Percentiles rank a stretch among this genome's conserved stretches.
These are phyloP conservation scores for Polyporus arcularius DNA, from an alignment of 768 basidiomycete genomes.

Conservation along the genomic window DNA sequence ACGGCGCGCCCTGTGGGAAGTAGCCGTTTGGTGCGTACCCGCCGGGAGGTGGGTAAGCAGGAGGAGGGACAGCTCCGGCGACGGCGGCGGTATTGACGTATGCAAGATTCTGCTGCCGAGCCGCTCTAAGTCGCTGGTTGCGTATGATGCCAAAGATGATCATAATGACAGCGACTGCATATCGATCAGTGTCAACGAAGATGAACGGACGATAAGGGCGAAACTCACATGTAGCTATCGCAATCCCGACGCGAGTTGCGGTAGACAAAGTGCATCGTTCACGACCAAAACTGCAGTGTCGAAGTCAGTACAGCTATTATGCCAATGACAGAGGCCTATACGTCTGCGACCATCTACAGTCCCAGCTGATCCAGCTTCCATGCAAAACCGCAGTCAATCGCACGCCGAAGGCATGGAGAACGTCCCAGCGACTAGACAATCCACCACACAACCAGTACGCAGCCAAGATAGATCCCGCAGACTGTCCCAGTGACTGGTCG, in stretches of 20 bases:
- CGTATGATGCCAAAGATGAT: neutral
- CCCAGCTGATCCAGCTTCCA: too few species aligned
- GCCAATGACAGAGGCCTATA: neutral
- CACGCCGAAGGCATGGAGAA: too few species aligned
- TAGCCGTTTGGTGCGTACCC: slow-evolving; percentile 1
- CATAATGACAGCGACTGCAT: slow-evolving; percentile 2
- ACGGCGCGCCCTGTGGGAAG: neutral
- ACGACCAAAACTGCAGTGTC: neutral
- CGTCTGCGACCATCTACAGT: too few species aligned
- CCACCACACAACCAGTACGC: too few species aligned
- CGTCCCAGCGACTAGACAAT: too few species aligned
- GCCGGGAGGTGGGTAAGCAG: slow-evolving; percentile 4
- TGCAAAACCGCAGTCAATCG: too few species aligned
- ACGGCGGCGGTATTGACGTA: slow-evolving; percentile 11
- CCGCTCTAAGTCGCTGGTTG: slow-evolving; percentile 2
- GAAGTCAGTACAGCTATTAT: neutral
- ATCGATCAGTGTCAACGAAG: too few species aligned
- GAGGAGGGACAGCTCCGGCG: slow-evolving; percentile 7
- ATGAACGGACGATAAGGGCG: too few species aligned
- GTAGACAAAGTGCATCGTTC: slow-evolving; percentile 12
- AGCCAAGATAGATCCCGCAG: too few species aligned
- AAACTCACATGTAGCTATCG: slow-evolving; percentile 5
- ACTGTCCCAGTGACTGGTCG: too few species aligned
- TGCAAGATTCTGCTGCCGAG: slow-evolving; percentile 9
- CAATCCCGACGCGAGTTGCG: slow-evolving; percentile 15